Percentiles rank a stretch among this genome's conserved stretches.
These are phyloP conservation scores for Hypomontagnella submonticulosa DNA, from an alignment of 495 filamentous ascomycete species.

Conservation along the genomic window DNA sequence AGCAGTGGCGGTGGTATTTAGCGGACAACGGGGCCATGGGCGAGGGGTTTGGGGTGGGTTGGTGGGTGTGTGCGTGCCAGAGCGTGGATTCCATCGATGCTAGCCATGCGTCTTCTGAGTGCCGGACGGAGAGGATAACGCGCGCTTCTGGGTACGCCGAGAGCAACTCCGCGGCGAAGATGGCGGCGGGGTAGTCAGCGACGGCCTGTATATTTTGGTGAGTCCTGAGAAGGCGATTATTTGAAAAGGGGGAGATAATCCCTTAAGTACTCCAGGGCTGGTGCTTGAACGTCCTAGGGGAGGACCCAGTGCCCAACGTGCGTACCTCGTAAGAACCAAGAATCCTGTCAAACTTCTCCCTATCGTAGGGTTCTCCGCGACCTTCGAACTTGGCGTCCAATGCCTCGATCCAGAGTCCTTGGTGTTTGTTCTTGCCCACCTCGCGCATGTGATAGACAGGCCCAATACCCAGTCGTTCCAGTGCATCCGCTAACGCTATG, in stretches of 20 bases:
- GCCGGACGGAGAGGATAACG: constrained; percentile 55
- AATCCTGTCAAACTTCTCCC: constrained; percentile 46
- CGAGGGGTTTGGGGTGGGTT: constrained; percentile 34
- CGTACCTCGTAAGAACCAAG: constrained; percentile 41
- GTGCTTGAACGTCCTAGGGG: too few species aligned
- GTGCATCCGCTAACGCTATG: constrained; percentile 46
- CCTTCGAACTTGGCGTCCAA: constrained; percentile 47
- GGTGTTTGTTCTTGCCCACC: constrained; percentile 44
- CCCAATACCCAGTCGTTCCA: constrained; percentile 41
- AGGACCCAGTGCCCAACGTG: too few species aligned
- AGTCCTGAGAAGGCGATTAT: too few species aligned
- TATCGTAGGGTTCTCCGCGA: constrained; percentile 30
- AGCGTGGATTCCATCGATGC: constrained; percentile 52
- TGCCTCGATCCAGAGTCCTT: constrained; percentile 44
- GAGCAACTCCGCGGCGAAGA: constrained; percentile 55
- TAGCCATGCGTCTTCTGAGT: constrained; percentile 53
- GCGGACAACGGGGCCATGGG: constrained; percentile 45
- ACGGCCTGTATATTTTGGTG: constrained; percentile 28
- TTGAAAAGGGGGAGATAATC: too few species aligned
- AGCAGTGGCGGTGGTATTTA: constrained; percentile 47
- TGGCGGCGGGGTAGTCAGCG: constrained; percentile 52
- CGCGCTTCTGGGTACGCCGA: constrained; percentile 56
- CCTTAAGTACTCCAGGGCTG: too few species aligned
- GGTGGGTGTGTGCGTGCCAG: constrained; percentile 43
- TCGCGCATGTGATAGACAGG: constrained; percentile 54